Evolutionary conservation across 202 grass and related monocot species (phyloP).

Genomic region (Carex sylvatica): DNA sequence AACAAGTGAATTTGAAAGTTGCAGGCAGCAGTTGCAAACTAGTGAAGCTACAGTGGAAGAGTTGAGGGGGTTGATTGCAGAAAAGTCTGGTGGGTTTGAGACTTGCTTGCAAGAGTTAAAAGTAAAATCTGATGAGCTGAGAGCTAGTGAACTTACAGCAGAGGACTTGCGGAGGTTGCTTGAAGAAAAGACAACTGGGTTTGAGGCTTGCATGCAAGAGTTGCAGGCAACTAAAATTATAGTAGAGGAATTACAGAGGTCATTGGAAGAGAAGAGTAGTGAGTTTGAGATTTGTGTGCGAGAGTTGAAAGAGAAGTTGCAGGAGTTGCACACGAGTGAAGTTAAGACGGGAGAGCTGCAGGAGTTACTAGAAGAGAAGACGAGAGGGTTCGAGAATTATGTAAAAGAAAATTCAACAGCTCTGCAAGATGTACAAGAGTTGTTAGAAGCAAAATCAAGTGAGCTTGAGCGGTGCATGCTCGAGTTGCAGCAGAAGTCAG

Average conservation of each 20-base stretch:
- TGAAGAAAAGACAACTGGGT: constrained; percentile 58
- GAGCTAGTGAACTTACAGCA: constrained; percentile 48
- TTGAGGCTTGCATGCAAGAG: constrained; percentile 52
- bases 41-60: constrained; percentile 4
- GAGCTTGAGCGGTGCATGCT: constrained; percentile 53
- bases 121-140: constrained; percentile 60
- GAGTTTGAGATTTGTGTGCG: constrained; percentile 49
- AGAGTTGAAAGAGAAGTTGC: constrained; percentile 63
- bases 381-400: neutral
- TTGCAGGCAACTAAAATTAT: constrained; percentile 60
- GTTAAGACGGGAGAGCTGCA: constrained; percentile 48
- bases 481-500: constrained; percentile 68
- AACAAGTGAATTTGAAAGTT: constrained; percentile 56
- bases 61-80: constrained; percentile 65
- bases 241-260: constrained; percentile 64
- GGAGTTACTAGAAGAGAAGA: constrained; percentile 55
- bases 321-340: constrained; percentile 57
- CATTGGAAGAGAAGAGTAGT: constrained; percentile 59
- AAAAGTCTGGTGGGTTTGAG: constrained; percentile 60
- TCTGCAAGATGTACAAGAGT: constrained; percentile 43
- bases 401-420: constrained; percentile 15
- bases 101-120: constrained; percentile 53
- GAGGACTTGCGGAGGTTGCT: constrained; percentile 71
- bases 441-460: constrained; percentile 57
- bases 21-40: constrained; percentile 56